Percentiles rank a stretch among this genome's conserved stretches.
phyloP scores from a whole-genome alignment of 73 alveolate species.

The Paramecium sonneborni region DNA sequence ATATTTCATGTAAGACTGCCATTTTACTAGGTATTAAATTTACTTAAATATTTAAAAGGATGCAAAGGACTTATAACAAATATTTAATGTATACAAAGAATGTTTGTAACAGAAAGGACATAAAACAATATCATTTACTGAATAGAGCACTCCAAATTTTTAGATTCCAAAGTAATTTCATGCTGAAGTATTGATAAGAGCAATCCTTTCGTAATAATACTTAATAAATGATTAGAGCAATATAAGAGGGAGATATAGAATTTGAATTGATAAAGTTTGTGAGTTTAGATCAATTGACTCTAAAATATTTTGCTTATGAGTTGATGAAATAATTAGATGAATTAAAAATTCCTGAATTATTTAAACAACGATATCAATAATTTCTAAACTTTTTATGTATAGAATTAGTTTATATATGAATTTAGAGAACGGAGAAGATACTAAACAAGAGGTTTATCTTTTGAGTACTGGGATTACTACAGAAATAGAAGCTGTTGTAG shows the following conservation, averaged over 20 bases:
- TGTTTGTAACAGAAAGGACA: neutral
- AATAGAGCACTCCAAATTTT: neutral
- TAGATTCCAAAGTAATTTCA: neutral
- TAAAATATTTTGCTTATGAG: neutral
- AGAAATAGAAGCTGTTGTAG: neutral
- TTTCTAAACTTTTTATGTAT: neutral
- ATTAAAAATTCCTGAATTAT: neutral
- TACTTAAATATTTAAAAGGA: neutral
- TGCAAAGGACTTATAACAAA: neutral
- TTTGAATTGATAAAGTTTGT: neutral
- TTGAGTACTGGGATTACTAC: conserved; percentile 11
- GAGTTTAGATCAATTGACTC: neutral
- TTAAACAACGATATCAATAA: neutral
- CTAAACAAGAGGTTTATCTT: neutral
- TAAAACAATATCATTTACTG: conserved; percentile 5
- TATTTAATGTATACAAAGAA: neutral
- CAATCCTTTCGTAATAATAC: neutral
- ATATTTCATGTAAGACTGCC: neutral
- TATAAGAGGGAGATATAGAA: neutral
- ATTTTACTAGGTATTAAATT: neutral
- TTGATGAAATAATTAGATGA: conserved; percentile 4
- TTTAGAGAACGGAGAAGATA: neutral
- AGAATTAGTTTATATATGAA: neutral
- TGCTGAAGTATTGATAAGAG: neutral
- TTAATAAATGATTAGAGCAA: neutral